Evolutionary conservation across 176 grass and related monocot species (phyloP).

Genomic region (Rhynchospora breviuscula): DNA sequence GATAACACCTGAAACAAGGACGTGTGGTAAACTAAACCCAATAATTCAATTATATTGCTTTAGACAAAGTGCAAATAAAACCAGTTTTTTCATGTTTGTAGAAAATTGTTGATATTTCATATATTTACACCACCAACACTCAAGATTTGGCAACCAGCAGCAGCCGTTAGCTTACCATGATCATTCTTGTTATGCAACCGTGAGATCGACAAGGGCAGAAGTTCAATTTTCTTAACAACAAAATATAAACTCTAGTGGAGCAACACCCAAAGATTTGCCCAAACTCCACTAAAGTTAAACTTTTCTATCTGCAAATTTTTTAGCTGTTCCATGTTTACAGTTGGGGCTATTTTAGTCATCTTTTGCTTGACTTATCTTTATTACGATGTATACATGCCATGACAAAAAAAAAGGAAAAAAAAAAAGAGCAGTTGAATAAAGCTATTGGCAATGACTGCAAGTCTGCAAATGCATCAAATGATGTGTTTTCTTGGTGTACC

Average conservation of each 20-base stretch:
- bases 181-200: background rate
- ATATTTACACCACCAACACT: background rate
- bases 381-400: background rate
- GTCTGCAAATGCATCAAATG: background rate
- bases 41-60: background rate
- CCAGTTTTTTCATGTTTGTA: background rate
- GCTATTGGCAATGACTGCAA: background rate
- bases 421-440: background rate
- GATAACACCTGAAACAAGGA: conserved; percentile 49
- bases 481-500: background rate
- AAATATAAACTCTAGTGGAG: too few species aligned
- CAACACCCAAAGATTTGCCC: background rate
- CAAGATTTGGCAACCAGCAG: background rate
- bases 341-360: background rate
- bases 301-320: background rate
- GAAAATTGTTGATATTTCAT: background rate
- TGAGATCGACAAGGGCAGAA: too few species aligned
- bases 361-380: background rate
- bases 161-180: background rate
- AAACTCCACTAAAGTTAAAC: background rate
- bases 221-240: too few species aligned
- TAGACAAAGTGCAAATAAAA: background rate
- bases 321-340: too few species aligned
- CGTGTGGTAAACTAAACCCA: background rate
- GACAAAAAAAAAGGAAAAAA: background rate